A percentile compares a stretch with the other conserved stretches of the same genome.
Conservation (phyloP, 163 green algal genomes). For the Coccomyxa subellipsoidea region DNA sequence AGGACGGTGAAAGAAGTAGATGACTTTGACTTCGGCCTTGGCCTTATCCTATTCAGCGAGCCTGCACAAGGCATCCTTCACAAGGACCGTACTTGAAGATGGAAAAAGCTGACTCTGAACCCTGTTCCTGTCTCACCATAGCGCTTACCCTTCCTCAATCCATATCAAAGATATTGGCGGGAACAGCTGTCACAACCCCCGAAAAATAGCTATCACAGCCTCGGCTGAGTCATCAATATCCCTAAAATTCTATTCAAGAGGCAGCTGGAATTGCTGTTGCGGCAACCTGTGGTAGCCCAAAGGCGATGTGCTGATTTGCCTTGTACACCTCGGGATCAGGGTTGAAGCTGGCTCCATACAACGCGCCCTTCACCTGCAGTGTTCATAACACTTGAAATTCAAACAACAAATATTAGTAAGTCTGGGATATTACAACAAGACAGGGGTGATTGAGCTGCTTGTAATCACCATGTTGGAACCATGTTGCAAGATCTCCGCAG, state of each 20-base stretch:
- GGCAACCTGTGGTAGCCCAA: background rate
- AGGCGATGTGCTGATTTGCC: constrained; percentile 7
- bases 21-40: too few relatives aligned
- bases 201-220: too few relatives aligned
- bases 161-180: background rate
- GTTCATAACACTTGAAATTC: background rate
- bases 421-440: background rate
- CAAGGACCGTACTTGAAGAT: background rate
- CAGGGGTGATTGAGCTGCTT: background rate
- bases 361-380: background rate
- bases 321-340: background rate
- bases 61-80: background rate
- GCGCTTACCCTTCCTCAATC: background rate
- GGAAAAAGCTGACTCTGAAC: background rate
- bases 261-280: background rate
- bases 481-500: background rate
- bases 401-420: background rate
- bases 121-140: background rate
- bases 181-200: background rate
- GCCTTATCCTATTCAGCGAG: too few relatives aligned
- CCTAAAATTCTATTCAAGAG: background rate
- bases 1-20: too few relatives aligned
- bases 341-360: background rate
- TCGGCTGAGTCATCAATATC: too few relatives aligned
- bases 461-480: background rate